Conservation (phyloP, 768 basidiomycete genomes). For the Lentinula lateritia region DNA sequence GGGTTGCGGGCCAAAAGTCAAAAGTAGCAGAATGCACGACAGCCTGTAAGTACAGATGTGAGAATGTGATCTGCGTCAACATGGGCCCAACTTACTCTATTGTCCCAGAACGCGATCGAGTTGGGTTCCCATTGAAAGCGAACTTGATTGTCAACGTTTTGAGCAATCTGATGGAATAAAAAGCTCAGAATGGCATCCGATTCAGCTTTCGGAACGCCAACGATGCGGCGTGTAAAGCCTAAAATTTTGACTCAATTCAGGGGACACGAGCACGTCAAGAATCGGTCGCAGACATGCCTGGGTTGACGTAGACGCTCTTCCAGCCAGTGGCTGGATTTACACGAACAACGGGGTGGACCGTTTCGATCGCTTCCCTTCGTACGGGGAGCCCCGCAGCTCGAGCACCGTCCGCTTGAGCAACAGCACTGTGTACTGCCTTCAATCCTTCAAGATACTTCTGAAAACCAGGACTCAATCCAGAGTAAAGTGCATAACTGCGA, state of each 20-base stretch:
- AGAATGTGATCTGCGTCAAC: not conserved
- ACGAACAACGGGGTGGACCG: constrained; percentile 74
- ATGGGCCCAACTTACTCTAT: constrained; percentile 44
- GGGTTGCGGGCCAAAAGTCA: constrained; percentile 73
- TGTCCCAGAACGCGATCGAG: constrained; percentile 85
- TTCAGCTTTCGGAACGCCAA: constrained; percentile 77
- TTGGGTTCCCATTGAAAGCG: constrained; percentile 75
- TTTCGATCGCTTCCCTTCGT: constrained; percentile 63
- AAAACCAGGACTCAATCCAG: constrained; percentile 68
- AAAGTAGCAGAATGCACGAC: constrained; percentile 78
- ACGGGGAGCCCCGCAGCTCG: constrained; percentile 65
- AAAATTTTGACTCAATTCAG: not conserved
- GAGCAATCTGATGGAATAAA: constrained; percentile 65
- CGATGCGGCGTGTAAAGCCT: constrained; percentile 78
- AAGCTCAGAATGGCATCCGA: constrained; percentile 69
- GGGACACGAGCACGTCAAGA: not conserved
- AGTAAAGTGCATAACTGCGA: constrained; percentile 74
- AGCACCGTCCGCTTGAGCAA: constrained; percentile 72
- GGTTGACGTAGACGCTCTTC: constrained; percentile 82
- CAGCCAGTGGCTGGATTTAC: constrained; percentile 82
- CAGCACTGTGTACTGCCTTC: constrained; percentile 69
- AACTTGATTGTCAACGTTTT: constrained; percentile 70
- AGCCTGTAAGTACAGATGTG: constrained; percentile 32
- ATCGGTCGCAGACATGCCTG: constrained; percentile 34
- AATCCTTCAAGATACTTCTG: constrained; percentile 75